Conservation (phyloP, 495 filamentous ascomycete genomes). For the Usnea hakonensis region DNA sequence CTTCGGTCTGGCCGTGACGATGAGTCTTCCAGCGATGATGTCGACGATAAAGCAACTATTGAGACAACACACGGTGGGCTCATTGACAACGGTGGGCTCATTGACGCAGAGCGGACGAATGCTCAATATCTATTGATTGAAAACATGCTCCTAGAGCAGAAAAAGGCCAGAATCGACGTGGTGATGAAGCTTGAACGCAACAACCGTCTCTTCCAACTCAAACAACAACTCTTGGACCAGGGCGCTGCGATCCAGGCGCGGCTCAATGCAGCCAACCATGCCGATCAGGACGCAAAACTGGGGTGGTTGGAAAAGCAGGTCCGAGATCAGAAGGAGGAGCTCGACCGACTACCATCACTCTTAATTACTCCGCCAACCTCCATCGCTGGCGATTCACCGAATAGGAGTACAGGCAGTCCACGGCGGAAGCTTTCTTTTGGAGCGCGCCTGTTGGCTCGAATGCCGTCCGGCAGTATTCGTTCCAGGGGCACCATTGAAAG, state of each 20-base stretch:
- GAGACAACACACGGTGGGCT: too few relatives aligned
- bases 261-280: not conserved
- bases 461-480: not conserved
- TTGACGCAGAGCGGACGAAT: not conserved
- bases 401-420: not conserved
- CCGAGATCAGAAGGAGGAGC: not conserved
- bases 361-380: not conserved
- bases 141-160: not conserved
- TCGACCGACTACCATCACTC: not conserved
- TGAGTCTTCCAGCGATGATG: not conserved
- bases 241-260: not conserved
- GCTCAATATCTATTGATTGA: not conserved
- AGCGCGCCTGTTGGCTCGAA: not conserved
- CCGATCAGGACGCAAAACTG: not conserved
- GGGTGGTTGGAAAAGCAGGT: constrained; percentile 2
- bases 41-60: not conserved
- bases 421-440: not conserved
- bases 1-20: not conserved
- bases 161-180: not conserved
- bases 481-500: not conserved
- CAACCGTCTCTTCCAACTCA: constrained; percentile 3
- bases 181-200: constrained; percentile 3
- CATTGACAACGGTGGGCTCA: not conserved
- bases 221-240: not conserved
- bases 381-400: not conserved